A percentile compares a stretch with the other conserved stretches of the same genome.
These are phyloP conservation scores for Pseudocohnilembus persalinus DNA, from an alignment of 169 alveolate species.

Conservation along the genomic window DNA sequence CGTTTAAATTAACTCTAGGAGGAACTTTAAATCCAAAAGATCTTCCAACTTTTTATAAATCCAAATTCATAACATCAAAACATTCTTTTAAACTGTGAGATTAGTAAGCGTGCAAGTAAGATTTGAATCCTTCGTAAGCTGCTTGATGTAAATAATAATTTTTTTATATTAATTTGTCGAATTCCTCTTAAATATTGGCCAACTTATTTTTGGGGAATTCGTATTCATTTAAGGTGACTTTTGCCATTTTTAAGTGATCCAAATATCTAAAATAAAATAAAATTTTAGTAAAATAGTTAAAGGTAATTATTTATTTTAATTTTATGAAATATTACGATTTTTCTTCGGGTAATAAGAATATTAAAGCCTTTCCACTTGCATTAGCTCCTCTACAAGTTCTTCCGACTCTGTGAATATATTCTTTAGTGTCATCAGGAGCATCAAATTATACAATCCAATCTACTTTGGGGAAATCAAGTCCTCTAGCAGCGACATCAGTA, in stretches of 20 bases:
- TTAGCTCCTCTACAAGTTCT: constrained; percentile 99
- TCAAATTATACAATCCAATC: constrained; percentile 99
- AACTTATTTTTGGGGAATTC: constrained; percentile 95
- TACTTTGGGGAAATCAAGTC: constrained; percentile 98
- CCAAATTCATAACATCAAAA: constrained; percentile 96
- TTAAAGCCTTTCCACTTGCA: constrained; percentile 95
- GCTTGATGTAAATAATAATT: constrained; percentile 95
- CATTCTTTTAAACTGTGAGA: constrained; percentile 96
- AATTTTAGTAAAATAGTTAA: no score
- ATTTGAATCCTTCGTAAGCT: constrained; percentile 97
- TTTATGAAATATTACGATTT: constrained; percentile 20
- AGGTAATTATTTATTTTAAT: neutral
- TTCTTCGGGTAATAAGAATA: constrained; percentile 98
- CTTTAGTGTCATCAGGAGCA: constrained; percentile 99
- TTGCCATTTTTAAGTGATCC: constrained; percentile 90
- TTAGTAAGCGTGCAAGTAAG: constrained; percentile 94
- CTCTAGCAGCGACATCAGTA: constrained; percentile 99
- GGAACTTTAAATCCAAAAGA: constrained; percentile 95
- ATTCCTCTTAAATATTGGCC: constrained; percentile 96
- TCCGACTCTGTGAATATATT: constrained; percentile 99
- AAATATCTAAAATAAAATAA: constrained; percentile 77
- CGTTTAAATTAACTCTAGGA: constrained; percentile 93
- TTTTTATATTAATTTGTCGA: constrained; percentile 96
- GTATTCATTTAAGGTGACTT: constrained; percentile 95
- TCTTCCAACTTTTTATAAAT: constrained; percentile 93